These are phyloP conservation scores for Talaromyces thailandensis DNA, from an alignment of 495 filamentous ascomycete genomes.

Conservation along the genomic window DNA sequence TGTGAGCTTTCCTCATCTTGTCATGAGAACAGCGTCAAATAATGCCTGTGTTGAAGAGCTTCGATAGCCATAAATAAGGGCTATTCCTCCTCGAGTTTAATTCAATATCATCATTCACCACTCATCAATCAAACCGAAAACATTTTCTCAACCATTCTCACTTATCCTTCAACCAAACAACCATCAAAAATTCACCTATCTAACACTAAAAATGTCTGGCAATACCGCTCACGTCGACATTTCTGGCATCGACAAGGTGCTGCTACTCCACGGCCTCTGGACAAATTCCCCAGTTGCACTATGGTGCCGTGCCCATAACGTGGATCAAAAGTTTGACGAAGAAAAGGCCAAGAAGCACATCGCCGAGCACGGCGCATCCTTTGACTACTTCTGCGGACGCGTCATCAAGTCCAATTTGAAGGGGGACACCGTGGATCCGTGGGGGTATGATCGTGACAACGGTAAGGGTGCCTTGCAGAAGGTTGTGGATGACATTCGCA, in stretches of 20 bases:
- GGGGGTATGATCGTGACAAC: neutral
- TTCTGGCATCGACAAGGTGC: neutral
- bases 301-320: no score
- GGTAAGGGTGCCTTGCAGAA: neutral
- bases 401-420: neutral
- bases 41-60: no score
- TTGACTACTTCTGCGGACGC: neutral
- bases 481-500: neutral
- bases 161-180: neutral
- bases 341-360: neutral
- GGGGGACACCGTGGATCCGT: neutral
- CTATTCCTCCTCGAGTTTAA: neutral
- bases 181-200: neutral
- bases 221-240: neutral
- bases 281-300: no score
- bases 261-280: neutral
- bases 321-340: neutral
- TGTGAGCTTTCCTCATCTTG: no score
- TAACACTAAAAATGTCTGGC: neutral
- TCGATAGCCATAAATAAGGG: no score
- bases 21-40: no score
- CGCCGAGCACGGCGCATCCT: neutral
- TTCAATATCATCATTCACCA: neutral
- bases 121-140: neutral
- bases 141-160: neutral